Evolutionary conservation across 2,329 filamentous ascomycete species (phyloP).

Genomic region (Seiridium cupressi): DNA sequence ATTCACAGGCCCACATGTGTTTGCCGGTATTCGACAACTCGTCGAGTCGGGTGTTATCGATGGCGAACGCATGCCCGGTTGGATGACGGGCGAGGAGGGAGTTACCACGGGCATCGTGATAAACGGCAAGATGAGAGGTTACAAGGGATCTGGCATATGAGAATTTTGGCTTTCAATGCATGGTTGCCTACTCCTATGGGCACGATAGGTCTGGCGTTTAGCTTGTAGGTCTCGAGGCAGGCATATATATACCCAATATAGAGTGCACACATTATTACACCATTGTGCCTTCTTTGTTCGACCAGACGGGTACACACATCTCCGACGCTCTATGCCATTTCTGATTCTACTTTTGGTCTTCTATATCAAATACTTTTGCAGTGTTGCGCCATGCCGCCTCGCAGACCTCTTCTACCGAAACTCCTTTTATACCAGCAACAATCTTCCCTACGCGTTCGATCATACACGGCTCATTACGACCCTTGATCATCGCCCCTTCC

Average conservation of each 20-base stretch:
- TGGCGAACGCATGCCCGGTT: constrained; percentile 77
- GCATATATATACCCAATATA: background rate
- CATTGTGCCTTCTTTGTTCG: no score
- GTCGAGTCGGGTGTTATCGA: constrained; percentile 76
- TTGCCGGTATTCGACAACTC: constrained; percentile 74
- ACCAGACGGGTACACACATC: no score
- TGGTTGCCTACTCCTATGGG: background rate
- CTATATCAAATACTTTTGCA: constrained; percentile 73
- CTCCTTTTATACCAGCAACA: constrained; percentile 80
- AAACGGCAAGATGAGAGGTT: constrained; percentile 61
- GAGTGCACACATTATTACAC: background rate
- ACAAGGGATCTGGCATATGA: constrained; percentile 52
- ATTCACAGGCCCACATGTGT: constrained; percentile 75
- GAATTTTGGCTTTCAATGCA: constrained; percentile 9
- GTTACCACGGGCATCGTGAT: constrained; percentile 71
- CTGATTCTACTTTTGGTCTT: constrained; percentile 33
- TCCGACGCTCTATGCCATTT: background rate
- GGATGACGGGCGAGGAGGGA: constrained; percentile 87
- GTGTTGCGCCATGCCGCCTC: constrained; percentile 87
- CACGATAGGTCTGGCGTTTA: background rate
- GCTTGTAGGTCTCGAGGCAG: background rate
- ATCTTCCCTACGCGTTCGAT: constrained; percentile 87
- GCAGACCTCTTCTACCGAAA: constrained; percentile 77
- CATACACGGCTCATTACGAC: constrained; percentile 86
- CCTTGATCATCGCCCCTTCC: constrained; percentile 86